Conservation (phyloP, 2,329 filamentous ascomycete species). For the Alternaria rosae region DNA sequence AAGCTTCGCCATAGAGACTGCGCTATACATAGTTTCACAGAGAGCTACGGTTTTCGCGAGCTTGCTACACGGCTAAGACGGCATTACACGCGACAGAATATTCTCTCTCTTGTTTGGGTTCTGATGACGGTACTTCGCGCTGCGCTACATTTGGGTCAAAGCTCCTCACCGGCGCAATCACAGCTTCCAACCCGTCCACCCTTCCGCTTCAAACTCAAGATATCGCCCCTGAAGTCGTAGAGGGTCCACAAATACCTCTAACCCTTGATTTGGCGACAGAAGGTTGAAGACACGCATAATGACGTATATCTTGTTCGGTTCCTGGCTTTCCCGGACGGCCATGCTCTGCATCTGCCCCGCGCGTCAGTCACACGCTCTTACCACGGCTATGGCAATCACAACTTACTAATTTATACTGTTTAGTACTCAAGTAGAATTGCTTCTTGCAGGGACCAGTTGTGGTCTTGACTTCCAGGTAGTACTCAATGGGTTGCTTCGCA, state of each 20-base stretch:
- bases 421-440: constrained; percentile 58
- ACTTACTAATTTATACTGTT: constrained; percentile 51
- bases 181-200: background rate
- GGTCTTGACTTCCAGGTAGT: constrained; percentile 62
- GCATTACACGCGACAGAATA: background rate
- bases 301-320: background rate
- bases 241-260: background rate
- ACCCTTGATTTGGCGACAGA: background rate
- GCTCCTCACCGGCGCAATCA: too few species aligned
- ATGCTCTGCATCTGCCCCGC: background rate
- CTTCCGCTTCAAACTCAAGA: background rate
- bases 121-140: background rate
- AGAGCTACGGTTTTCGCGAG: background rate
- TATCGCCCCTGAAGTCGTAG: background rate
- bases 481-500: constrained; percentile 43
- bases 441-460: constrained; percentile 51
- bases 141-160: too few species aligned
- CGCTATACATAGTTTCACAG: background rate
- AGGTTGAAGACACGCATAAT: background rate
- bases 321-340: background rate
- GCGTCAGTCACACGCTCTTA: background rate
- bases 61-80: background rate
- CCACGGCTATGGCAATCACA: too few species aligned
- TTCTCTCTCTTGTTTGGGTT: background rate
- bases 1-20: background rate